Percentiles rank a stretch among this genome's conserved stretches.
Conservation (phyloP, 1,284 basidiomycete species). For the Hemileia vastatrix region DNA sequence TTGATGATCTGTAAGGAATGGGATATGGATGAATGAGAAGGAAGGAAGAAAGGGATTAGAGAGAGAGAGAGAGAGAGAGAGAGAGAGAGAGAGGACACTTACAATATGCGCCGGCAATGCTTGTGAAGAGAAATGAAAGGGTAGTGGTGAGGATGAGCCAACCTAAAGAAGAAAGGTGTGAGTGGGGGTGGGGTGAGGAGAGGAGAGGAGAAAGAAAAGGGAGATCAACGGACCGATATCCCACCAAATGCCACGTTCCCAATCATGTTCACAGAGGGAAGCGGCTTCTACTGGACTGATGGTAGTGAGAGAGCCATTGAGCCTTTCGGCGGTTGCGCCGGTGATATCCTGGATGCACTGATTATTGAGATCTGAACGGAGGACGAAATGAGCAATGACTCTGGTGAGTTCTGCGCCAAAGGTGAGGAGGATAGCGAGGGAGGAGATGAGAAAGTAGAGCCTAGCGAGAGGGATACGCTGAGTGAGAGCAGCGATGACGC, state of each 20-base stretch:
- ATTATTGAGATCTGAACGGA: conserved; percentile 10
- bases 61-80: background rate
- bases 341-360: conserved; percentile 11
- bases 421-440: conserved; percentile 8
- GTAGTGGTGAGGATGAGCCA: conserved; percentile 22
- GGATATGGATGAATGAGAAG: background rate
- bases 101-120: conserved; percentile 20
- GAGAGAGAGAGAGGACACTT: background rate
- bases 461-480: conserved; percentile 8
- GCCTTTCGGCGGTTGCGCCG: conserved; percentile 16
- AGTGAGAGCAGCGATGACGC: conserved; percentile 6
- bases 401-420: conserved; percentile 21
- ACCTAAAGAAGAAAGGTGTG: too few relatives aligned
- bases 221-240: too few relatives aligned
- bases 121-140: conserved; percentile 18
- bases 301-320: conserved; percentile 8
- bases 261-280: conserved; percentile 20
- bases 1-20: conserved; percentile 17
- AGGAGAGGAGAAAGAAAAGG: too few relatives aligned
- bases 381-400: conserved; percentile 21
- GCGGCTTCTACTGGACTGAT: conserved; percentile 16
- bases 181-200: too few relatives aligned
- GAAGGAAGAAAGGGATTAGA: background rate
- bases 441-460: conserved; percentile 17
- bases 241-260: conserved; percentile 24